Evolutionary conservation across 176 grass and related monocot genomes (phyloP).

Genomic region (Musa itinerans): DNA sequence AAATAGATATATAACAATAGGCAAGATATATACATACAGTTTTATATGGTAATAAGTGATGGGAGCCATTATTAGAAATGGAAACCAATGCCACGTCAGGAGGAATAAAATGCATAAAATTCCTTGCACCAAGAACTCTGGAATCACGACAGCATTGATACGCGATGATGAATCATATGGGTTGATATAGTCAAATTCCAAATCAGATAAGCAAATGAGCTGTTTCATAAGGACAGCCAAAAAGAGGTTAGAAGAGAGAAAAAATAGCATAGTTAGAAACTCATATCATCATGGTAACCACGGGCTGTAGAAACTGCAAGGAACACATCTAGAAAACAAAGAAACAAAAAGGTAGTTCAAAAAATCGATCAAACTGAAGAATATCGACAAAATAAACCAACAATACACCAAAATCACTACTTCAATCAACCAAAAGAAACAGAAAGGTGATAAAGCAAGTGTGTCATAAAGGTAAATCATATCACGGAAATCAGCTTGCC

Average conservation of each 20-base stretch:
- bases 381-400: too few relatives aligned
- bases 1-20: constrained; percentile 7
- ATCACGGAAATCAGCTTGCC: too few relatives aligned
- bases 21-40: constrained; percentile 46
- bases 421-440: too few relatives aligned
- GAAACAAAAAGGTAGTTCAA: too few relatives aligned
- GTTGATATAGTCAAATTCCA: constrained; percentile 94
- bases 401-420: too few relatives aligned
- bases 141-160: constrained; percentile 68
- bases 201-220: constrained; percentile 63
- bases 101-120: constrained; percentile 58
- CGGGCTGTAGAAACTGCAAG: too few relatives aligned
- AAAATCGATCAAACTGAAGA: too few relatives aligned
- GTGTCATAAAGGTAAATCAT: too few relatives aligned
- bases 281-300: too few relatives aligned
- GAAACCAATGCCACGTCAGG: constrained; percentile 73
- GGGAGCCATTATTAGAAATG: constrained; percentile 67
- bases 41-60: constrained; percentile 88
- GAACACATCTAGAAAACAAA: too few relatives aligned
- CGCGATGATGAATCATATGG: constrained; percentile 81
- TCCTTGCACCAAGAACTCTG: constrained; percentile 64
- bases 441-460: too few relatives aligned
- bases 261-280: too few relatives aligned
- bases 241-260: constrained; percentile 20
- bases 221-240: constrained; percentile 33